Percentiles rank a stretch among this genome's conserved stretches.
phyloP scores from a whole-genome alignment of 2,329 filamentous ascomycete species.

The Penicillium sclerotigenum region DNA sequence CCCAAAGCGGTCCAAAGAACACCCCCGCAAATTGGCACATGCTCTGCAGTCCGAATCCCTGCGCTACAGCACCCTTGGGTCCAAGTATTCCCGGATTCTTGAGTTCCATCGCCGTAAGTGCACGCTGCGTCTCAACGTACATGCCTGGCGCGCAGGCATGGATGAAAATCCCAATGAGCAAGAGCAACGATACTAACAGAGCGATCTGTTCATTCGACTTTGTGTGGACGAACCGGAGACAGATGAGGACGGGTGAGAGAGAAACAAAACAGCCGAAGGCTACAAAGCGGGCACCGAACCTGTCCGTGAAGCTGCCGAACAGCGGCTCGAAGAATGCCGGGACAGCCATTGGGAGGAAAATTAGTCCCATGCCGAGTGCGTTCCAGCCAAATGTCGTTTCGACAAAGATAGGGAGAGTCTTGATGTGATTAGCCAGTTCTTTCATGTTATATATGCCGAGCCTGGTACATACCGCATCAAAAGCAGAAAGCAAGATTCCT shows the following conservation, averaged over 20 bases:
- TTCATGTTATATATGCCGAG: conserved; percentile 4
- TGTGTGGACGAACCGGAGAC: conserved; percentile 60
- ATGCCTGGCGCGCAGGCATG: conserved; percentile 61
- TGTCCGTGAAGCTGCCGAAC: conserved; percentile 52
- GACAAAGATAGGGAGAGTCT: conserved; percentile 54
- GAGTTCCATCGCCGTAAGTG: conserved; percentile 56
- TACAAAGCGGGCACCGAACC: conserved; percentile 61
- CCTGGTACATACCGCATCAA: conserved; percentile 44
- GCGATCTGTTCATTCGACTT: conserved; percentile 61
- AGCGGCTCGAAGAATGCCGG: conserved; percentile 61
- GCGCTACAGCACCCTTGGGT: conserved; percentile 53
- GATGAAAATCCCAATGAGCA: conserved; percentile 57
- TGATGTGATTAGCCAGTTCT: neutral
- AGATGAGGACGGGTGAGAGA: conserved; percentile 59
- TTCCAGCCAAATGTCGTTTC: conserved; percentile 54
- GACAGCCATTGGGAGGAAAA: conserved; percentile 59
- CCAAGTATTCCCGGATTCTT: conserved; percentile 65
- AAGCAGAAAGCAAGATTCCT: conserved; percentile 50
- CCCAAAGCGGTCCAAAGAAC: conserved; percentile 58
- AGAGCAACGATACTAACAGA: conserved; percentile 61
- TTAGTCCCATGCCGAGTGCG: conserved; percentile 55
- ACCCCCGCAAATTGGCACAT: conserved; percentile 61
- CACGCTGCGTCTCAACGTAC: conserved; percentile 67
- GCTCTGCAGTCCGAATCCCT: conserved; percentile 64
- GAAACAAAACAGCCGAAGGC: conserved; percentile 55